Base-by-base conservation (phyloP, 1,139 yeast genomes). In the Nakaseomyces nivariensis region DNA sequence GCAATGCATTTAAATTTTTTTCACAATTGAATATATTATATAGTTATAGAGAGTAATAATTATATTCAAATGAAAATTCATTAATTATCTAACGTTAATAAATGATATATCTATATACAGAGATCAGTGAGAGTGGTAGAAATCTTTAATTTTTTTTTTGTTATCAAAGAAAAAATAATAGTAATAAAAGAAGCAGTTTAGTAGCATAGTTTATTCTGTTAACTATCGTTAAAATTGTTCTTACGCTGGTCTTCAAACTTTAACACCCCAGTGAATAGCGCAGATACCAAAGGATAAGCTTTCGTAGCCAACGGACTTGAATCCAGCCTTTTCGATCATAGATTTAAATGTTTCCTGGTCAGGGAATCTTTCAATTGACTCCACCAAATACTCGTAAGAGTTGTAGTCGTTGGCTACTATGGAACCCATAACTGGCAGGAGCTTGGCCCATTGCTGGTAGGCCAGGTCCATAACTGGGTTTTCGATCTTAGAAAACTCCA, bases 241-340 rank as follows among this genome's bases (percentile, higher is more conserved):
- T 17, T 17, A 17, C 22, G 22, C 22, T 17, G 22, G 22, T 33
- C 13, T 31, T 59, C 64, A 79, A 54, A 86, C 75, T 71, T 92
- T 92, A 53, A 92, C 88, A 59, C 98, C 99, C 67, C 90, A 82
- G 65, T 92, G 99, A 56, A 92, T 89, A 48, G 96, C 89, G 49
- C 97, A 96, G 50, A 90, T 85, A 51, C 99, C 99, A 68, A 87
- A 87, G n/a, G 97, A 86, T 63, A 92, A 75, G 69, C 87, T 86
- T 72, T 92, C 97, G 67, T 90, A 92, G 48, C 98, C 98, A 51
- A 78, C 78, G 46, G 86, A 87, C 57, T 94, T 94, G 67, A 92
- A 92, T 0, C 99, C 99, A 5, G 97, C 97, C 63, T 87, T 82
- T 67, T 88, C 82, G 63, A 92, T 89, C 98, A 92, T 92, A 27